Evolutionary conservation across 768 basidiomycete species (phyloP), one percentile per base, ranked within the genome.

Genomic region (Pisolithus orientalis): DNA sequence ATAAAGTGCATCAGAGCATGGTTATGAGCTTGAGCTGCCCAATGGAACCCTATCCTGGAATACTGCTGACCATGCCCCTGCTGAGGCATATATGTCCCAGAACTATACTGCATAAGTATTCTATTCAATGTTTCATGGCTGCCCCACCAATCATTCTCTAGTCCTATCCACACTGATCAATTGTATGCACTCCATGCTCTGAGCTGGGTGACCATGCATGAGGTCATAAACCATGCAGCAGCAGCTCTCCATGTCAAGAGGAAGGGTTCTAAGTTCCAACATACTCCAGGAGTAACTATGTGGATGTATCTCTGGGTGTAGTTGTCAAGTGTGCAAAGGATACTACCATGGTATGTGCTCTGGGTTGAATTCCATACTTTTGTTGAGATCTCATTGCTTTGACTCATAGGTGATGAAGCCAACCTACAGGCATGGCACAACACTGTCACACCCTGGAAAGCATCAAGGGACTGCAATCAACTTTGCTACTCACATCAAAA

Each of bases 71-170:
- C 4, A 13, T 21, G 32, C 48, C 14, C 49, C 39, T 29, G 17
- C 49, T 6, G 39, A 50, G 49, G 49, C n/a, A 7, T 50, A 50
- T 21, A 50, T 50, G 39, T 50, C 49, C 3, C 38, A 43, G 39
- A 50, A 50, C 39, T 50, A 50, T 14, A 25, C 4, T 1, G 5
- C 6, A 16, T 50, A 32, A 43, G 49, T 50, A n/a, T 25, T 27
- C 13, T 21, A 21, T 21, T 21, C 17, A 16, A 38, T 16, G 16
- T 25, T 21, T 49, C 9, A 24, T 39, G 27, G 6, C 47, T 49
- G 21, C 13, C 5, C 13, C 17, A 17, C 38, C 17, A 7, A 39
- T 13, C 8, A 14, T 13, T 7, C 13, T 39, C 13, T 13, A 39
- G 38, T 21, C 21, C 21, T 21, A 21, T 21, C 21, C 21, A 21